These are phyloP conservation scores for Massospora cicadina DNA, from an alignment of 371 early-diverging fungal species.

Conservation along the genomic window DNA sequence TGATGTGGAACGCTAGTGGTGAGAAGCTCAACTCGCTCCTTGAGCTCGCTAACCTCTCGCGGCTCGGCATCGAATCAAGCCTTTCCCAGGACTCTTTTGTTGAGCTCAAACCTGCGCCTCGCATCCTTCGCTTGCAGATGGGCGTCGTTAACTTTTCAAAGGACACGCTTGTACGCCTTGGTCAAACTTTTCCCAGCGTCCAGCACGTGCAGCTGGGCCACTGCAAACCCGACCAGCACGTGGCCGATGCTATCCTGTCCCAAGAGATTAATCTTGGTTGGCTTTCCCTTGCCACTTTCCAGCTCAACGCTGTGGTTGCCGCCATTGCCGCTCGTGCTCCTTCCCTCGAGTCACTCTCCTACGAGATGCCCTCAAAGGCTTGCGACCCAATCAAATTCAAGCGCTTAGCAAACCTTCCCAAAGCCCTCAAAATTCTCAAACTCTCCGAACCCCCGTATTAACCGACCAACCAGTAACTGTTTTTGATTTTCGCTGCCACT, in stretches of 20 bases:
- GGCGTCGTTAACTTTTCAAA: background rate
- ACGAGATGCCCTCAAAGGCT: background rate
- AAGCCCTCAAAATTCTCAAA: background rate
- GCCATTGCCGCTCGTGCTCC: slow-evolving; percentile 1
- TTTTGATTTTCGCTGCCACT: too few relatives aligned
- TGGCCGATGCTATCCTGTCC: background rate
- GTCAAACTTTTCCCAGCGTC: background rate
- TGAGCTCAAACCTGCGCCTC: background rate
- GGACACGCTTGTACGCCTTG: background rate
- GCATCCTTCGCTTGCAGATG: background rate
- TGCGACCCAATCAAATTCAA: background rate
- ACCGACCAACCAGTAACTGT: too few relatives aligned
- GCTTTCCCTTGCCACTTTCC: background rate
- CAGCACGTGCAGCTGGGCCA: slow-evolving; percentile 2
- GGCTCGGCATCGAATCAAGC: background rate
- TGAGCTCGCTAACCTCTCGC: background rate
- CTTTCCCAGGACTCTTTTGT: background rate
- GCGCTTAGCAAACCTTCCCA: background rate
- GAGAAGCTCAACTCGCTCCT: background rate
- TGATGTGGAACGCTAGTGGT: slow-evolving; percentile 1
- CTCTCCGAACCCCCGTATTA: too few relatives aligned
- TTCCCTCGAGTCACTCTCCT: background rate
- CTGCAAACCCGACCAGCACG: background rate
- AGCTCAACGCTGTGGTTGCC: background rate
- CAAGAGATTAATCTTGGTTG: background rate